A percentile compares a stretch with the other conserved stretches of the same genome.
Conservation (phyloP, 257 asterid species). For the Ilex aquifolium region DNA sequence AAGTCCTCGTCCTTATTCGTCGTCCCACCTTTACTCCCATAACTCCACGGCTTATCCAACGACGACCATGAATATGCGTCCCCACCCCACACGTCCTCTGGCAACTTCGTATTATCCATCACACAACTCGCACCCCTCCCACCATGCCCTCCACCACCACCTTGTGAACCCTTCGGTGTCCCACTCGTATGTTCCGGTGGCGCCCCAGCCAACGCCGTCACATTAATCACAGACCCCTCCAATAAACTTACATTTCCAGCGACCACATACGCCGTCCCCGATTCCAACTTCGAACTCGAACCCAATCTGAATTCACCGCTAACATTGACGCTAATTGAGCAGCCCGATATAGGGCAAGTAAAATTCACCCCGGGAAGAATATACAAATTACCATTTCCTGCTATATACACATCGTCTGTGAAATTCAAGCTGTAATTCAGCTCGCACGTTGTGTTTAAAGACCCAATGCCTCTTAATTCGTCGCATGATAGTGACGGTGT, state of each 20-base stretch:
- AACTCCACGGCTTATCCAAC: constrained; percentile 53
- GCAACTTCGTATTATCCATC: constrained; percentile 59
- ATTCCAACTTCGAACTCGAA: constrained; percentile 34
- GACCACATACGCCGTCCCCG: constrained; percentile 45
- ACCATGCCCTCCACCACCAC: constrained; percentile 87
- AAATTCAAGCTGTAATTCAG: constrained; percentile 60
- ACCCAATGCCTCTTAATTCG: constrained; percentile 63
- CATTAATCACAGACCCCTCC: constrained; percentile 48
- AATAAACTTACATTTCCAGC: constrained; percentile 50
- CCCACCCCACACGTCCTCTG: constrained; percentile 90
- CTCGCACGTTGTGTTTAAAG: constrained; percentile 75
- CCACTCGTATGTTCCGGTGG: constrained; percentile 44
- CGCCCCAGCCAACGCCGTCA: constrained; percentile 56
- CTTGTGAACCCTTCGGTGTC: constrained; percentile 54
- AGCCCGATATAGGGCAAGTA: constrained; percentile 46
- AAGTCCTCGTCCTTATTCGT: constrained; percentile 55
- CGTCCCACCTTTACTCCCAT: constrained; percentile 81
- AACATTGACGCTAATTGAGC: constrained; percentile 47
- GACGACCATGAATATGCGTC: constrained; percentile 70
- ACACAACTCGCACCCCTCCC: constrained; percentile 89
- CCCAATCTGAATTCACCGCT: constrained; percentile 51
- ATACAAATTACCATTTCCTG: constrained; percentile 51
- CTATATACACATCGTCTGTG: constrained; percentile 38
- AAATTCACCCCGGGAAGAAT: constrained; percentile 55
- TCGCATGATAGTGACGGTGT: constrained; percentile 49